A percentile compares a stretch with the other conserved stretches of the same genome.
These are phyloP conservation scores for Lepidium africanum DNA, from an alignment of 345 rosid species.

Conservation along the genomic window DNA sequence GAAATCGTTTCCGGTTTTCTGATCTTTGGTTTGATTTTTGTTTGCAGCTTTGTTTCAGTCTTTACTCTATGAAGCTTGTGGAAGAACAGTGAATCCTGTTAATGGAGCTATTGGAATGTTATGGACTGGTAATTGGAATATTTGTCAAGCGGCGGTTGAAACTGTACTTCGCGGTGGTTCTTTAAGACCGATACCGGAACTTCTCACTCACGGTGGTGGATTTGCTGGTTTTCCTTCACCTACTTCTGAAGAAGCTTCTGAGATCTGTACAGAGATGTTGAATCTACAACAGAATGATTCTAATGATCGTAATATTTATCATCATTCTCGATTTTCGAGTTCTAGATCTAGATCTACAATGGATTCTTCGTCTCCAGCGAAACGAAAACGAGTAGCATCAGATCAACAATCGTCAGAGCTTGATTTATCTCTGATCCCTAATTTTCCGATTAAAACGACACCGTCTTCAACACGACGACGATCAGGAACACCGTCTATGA, in stretches of 20 bases:
- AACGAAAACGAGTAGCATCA: slow-evolving; percentile 33
- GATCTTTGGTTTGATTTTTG: not conserved
- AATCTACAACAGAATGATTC: slow-evolving; percentile 21
- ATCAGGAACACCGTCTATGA: slow-evolving; percentile 69
- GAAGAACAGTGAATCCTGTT: slow-evolving; percentile 92
- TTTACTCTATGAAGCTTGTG: slow-evolving; percentile 81
- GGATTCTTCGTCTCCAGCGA: slow-evolving; percentile 34
- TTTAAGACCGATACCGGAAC: slow-evolving; percentile 56
- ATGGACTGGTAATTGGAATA: slow-evolving; percentile 87
- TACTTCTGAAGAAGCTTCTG: slow-evolving; percentile 59
- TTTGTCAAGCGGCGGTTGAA: slow-evolving; percentile 87
- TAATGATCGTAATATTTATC: slow-evolving; percentile 20
- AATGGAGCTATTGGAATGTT: slow-evolving; percentile 92
- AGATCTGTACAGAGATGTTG: slow-evolving; percentile 53
- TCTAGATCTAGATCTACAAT: slow-evolving; percentile 58
- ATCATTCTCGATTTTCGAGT: slow-evolving; percentile 54
- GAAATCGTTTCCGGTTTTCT: not conserved
- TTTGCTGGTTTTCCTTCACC: slow-evolving; percentile 36
- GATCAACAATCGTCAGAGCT: slow-evolving; percentile 53
- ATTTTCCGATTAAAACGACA: not conserved
- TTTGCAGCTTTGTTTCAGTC: slow-evolving; percentile 83
- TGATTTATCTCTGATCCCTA: slow-evolving; percentile 55
- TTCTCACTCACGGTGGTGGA: slow-evolving; percentile 28
- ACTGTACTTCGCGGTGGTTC: slow-evolving; percentile 81
- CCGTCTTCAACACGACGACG: slow-evolving; percentile 26